These are phyloP conservation scores for Prunus fruticosa DNA, from an alignment of 306 rosid species.

Conservation along the genomic window DNA sequence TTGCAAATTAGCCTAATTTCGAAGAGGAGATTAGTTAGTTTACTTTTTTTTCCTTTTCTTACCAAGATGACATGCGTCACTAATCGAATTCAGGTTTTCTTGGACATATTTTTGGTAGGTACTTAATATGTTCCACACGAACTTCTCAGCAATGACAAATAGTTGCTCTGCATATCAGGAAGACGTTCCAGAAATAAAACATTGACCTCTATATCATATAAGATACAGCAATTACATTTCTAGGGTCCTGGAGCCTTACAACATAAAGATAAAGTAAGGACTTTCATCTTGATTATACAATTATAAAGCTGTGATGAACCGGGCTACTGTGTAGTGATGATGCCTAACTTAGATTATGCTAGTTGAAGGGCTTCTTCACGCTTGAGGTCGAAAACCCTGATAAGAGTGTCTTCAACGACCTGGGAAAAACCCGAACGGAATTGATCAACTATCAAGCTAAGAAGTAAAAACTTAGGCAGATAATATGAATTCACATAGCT, in stretches of 20 bases:
- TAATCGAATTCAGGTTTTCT: too few relatives aligned
- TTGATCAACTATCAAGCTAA: not conserved
- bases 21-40: too few relatives aligned
- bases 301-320: slow-evolving; percentile 21
- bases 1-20: too few relatives aligned
- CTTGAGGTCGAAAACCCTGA: slow-evolving; percentile 77
- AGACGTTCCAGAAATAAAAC: not conserved
- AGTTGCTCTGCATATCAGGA: too few relatives aligned
- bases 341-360: slow-evolving; percentile 29
- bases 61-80: too few relatives aligned
- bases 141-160: too few relatives aligned
- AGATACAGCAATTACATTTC: slow-evolving; percentile 1
- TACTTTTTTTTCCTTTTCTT: too few relatives aligned
- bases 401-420: slow-evolving; percentile 86
- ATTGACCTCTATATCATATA: not conserved
- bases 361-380: slow-evolving; percentile 73
- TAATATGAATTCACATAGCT: not conserved
- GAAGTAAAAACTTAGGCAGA: not conserved
- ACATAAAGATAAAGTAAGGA: slow-evolving; percentile 3
- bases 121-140: too few relatives aligned
- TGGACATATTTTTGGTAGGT: too few relatives aligned
- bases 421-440: slow-evolving; percentile 24
- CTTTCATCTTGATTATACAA: not conserved
- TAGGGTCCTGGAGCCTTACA: slow-evolving; percentile 14
- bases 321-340: slow-evolving; percentile 2